Base-by-base conservation (phyloP, 768 basidiomycete species). In the Panellus pusillus region DNA sequence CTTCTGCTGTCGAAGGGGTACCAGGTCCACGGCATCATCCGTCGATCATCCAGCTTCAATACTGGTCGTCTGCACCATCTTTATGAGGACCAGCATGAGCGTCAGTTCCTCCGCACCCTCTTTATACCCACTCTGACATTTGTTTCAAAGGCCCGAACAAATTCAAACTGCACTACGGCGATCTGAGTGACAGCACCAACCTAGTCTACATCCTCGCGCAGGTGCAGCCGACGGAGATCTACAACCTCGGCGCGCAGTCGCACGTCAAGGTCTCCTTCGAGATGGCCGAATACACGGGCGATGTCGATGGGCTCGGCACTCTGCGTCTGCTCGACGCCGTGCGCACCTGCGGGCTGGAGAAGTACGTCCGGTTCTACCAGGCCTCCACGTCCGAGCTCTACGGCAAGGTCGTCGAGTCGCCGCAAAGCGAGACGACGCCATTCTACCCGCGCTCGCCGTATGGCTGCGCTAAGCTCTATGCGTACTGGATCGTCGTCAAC, bases 241-340 rank as follows among this genome's bases (percentile, higher is more conserved):
- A 97, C 83, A 98, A 98, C 72, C 87, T 98, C 47, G 95, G 93
- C 41, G 95, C 95, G 14, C 95, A 98, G 71, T 93, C 91, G 39
- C 95, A 98, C 75, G 95, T 98, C 77, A 98, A 98, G 72, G 95
- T 98, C 61, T 97, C 94, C 24, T 98, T 98, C 70, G 96, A 98
- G 72, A 96, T 98, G 93, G 92, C 95, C 20, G 95, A 98, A 73
- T 98, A 98, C 75, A 98, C 96, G 0, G 94, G 91, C 46, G 96
- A 98, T 66, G 95, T 98, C 44, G 95, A 98, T 63, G 95, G 87
- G 8, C 79, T 98, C 37, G 95, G 95, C 49, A 98, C 95, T 6
- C 83, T 98, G 44, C 91, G 95, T 62, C 82, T 98, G 54, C 87
- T 98, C 53, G 96, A 98, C 65, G 95, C 95, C 50, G 86, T 98